Percentiles rank a stretch among this genome's conserved stretches.
Evolutionary conservation across 768 basidiomycete species (phyloP).

Genomic region (Macrolepiota fuliginosa): DNA sequence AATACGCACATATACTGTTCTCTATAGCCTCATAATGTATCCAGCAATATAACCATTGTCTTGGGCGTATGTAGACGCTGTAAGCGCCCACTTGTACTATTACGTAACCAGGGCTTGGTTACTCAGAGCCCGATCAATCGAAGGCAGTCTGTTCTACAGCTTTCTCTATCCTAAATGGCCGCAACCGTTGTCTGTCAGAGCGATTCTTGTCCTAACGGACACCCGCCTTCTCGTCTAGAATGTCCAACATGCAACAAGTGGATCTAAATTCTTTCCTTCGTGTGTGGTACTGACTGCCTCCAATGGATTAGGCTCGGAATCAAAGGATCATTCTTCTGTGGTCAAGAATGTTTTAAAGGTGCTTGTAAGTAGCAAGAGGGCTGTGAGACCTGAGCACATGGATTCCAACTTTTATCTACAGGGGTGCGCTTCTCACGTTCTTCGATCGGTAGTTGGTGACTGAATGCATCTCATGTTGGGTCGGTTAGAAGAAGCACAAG

Average conservation of each 20-base stretch:
- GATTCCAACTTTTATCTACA: slow-evolving; percentile 18
- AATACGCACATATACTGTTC: slow-evolving; percentile 10
- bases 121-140: neutral
- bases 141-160: neutral
- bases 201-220: slow-evolving; percentile 69
- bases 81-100: neutral
- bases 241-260: slow-evolving; percentile 95
- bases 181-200: slow-evolving; percentile 59
- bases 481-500: slow-evolving; percentile 79
- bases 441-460: neutral
- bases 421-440: slow-evolving; percentile 28
- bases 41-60: neutral
- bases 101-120: neutral
- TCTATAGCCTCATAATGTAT: neutral
- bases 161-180: slow-evolving; percentile 17
- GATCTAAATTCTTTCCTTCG: slow-evolving; percentile 21
- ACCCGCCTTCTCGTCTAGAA: slow-evolving; percentile 83
- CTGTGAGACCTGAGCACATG: slow-evolving; percentile 6
- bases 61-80: neutral
- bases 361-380: slow-evolving; percentile 62
- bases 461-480: neutral
- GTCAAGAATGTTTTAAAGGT: slow-evolving; percentile 95
- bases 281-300: slow-evolving; percentile 5
- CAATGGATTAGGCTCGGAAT: slow-evolving; percentile 62
- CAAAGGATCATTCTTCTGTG: slow-evolving; percentile 86